These are phyloP conservation scores for Aspergillus sp. DNA, from an alignment of 2,329 filamentous ascomycete species.

Conservation along the genomic window DNA sequence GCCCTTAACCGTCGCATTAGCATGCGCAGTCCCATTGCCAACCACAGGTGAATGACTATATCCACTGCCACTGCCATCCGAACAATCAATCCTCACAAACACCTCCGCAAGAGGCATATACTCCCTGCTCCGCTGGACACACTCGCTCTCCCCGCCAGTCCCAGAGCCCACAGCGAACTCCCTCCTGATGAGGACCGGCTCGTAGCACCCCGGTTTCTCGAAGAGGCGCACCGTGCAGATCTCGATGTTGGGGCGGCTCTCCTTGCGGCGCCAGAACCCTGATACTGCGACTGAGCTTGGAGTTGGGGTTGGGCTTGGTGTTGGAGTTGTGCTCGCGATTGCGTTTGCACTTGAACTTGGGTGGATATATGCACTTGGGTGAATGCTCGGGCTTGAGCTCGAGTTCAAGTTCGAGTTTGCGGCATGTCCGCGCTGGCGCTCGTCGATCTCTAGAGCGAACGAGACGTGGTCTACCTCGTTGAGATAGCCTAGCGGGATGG, in stretches of 20 bases:
- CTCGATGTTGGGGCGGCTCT: conserved; percentile 6
- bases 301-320: too few relatives aligned
- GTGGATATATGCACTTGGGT: too few relatives aligned
- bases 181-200: conserved; percentile 27
- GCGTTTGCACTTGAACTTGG: too few relatives aligned
- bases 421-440: not conserved
- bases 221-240: conserved; percentile 34
- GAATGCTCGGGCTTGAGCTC: not conserved
- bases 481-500: conserved; percentile 24
- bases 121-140: conserved; percentile 16
- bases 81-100: conserved; percentile 33
- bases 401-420: not conserved
- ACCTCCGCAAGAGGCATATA: conserved; percentile 28
- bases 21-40: not conserved
- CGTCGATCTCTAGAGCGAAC: conserved; percentile 21
- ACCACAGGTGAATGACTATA: not conserved
- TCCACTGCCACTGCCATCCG: conserved; percentile 2
- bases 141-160: conserved; percentile 23
- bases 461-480: conserved; percentile 27
- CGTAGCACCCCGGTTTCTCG: conserved; percentile 32
- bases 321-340: too few relatives aligned
- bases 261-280: not conserved
- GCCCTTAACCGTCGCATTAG: not conserved
- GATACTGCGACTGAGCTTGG: too few relatives aligned
- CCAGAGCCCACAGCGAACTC: conserved; percentile 12